These are phyloP conservation scores for Lophium mytilinum DNA, from an alignment of 495 filamentous ascomycete species.

Conservation along the genomic window DNA sequence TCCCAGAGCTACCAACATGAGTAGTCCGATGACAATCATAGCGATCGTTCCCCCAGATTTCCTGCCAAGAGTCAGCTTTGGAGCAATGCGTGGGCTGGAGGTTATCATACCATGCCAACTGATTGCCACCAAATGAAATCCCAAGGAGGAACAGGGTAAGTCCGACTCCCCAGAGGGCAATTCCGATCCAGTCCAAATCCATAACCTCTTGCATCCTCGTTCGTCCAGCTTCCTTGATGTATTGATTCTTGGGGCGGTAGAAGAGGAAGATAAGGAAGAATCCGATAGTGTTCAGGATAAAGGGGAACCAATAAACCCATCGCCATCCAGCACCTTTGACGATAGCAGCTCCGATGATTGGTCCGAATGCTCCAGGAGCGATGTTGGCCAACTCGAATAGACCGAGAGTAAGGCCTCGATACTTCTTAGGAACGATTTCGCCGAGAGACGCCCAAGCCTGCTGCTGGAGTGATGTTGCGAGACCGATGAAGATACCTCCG, in stretches of 20 bases:
- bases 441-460: neutral
- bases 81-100: neutral
- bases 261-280: neutral
- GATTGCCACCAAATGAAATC: neutral
- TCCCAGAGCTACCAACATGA: slow-evolving; percentile 47
- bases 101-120: neutral
- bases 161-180: neutral
- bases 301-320: neutral
- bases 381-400: neutral
- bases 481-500: neutral
- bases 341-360: neutral
- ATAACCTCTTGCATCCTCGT: neutral
- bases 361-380: neutral
- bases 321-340: neutral
- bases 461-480: neutral
- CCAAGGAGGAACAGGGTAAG: neutral
- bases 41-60: slow-evolving; percentile 44
- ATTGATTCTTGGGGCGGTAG: neutral
- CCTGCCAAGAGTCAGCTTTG: slow-evolving; percentile 15
- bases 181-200: neutral
- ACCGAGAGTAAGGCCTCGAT: neutral
- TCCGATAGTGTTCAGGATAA: neutral
- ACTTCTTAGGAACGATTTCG: neutral
- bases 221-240: neutral
- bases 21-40: slow-evolving; percentile 50